Evolutionary conservation across 768 basidiomycete genomes (phyloP), one percentile per base, ranked within the genome.

Genomic region (Rickenella mellea): DNA sequence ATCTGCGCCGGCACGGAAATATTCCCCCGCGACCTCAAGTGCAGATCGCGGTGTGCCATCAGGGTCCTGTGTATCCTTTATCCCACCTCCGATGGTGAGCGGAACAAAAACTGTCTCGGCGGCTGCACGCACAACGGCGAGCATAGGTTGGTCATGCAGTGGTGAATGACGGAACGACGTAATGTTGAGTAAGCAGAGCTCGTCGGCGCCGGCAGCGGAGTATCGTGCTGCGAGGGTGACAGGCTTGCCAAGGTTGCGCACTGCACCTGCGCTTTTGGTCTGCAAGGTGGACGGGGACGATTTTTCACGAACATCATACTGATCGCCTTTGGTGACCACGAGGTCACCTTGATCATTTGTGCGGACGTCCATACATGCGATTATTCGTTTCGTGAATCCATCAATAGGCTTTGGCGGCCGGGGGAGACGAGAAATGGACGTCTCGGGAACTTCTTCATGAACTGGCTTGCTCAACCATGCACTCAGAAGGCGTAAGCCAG

Each of bases 301-400:
- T 54, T 83, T 90, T 62, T 97, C 93, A 41, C 93, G 87, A 14
- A 97, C 93, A 58, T 97, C 91, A 65, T 99, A 99, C 60, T 96
- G 96, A 61, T 99, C 96, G 44, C 96, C 96, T 66, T 99, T 99
- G 31, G 96, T 99, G 1, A 99, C 96, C 45, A 99, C 92, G 41
- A 99, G 79, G 60, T 99, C 96, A 22, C 96, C 96, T 11, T 80
- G 60, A 59, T 99, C 96, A 61, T 98, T 98, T 15, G 92, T 78
- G 33, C 96, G 83, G 17, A 99, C 94, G 59, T 99, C 96, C 76
- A 99, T 79, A 61, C 94, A 97, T 12, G 96, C 94, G 49, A 98
- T 76, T 57, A 99, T 84, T 36, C 96, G 86, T 61, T 89, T 97
- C 2, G 92, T 94, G 47, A 94, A 76, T 9, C 78, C 73, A 57